Base-by-base conservation (phyloP, 768 basidiomycete genomes). In the Auricularia sp. region DNA sequence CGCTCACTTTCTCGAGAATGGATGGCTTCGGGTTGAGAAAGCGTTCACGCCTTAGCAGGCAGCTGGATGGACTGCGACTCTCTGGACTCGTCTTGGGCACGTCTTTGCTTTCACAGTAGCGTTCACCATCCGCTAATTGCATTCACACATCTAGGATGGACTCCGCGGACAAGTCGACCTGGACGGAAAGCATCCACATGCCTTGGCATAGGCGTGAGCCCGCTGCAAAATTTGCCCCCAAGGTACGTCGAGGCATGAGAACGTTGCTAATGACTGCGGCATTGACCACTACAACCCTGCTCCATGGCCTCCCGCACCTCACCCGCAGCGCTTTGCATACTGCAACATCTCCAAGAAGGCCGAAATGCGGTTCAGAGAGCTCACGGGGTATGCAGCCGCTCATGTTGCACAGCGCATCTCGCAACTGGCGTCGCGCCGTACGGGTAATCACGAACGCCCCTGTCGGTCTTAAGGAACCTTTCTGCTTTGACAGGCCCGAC, bases 371-470 rank as follows among this genome's bases (percentile, higher is more conserved):
- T 66, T 68, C 42, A 54, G 64, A 36, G 54, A 73, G 70, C 51
- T 76, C 73, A 85, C 84, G 2, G 85, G 85, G 47, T 47, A 75
- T 86, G 75, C 84, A 86, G 72, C 83, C 85, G 13, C 72, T 87
- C 62, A 87, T 87, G 83, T 71, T 85, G 67, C 86, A 86, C 69
- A 82, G 84, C 13, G 85, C 85, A 11, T 82, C 83, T 37, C 83
- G 81, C 71, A 87, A 87, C 70, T 75, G 81, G 68, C 74, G 81
- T 47, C 81, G 86, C 33, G 73, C 78, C 21, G 83, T 82, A 33
- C 77, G 85, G 66, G 76, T 88, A 63, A 87, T 87, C 70, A 85
- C 85, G 54, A 88, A 87, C 68, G 85, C 86, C 63, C 84, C 85
- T 3, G 84, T 85, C 6, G 74, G 79, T 44, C 73, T 85, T 62